Base-by-base conservation (phyloP, 2,329 filamentous ascomycete genomes). In the Furcasterigmium sp. region DNA sequence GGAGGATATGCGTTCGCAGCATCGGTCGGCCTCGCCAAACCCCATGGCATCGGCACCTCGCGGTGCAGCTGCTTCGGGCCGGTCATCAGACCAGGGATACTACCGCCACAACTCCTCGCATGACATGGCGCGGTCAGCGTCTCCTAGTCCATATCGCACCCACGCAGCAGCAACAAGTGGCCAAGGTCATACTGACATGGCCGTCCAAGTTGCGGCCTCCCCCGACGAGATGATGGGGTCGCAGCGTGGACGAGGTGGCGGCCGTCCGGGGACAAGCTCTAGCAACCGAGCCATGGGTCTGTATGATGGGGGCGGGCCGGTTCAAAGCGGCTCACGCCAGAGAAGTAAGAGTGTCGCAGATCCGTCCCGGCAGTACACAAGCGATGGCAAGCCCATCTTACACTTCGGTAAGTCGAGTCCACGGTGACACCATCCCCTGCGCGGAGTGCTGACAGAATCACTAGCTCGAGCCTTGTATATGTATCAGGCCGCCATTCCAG, bases 401-500 rank as follows among this genome's bases (percentile, higher is more conserved):
- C 89, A 96, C 67, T 96, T 91, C 68, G 89, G 93, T 97, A 77
- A 83, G 90, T 78, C 42, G 29, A n/a, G n/a, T n/a, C n/a, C n/a
- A n/a, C 32, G 11, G 15, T 40, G 17, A 11, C 17, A 34, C 15
- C n/a, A 41, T 42, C 39, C 39, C 45, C 14, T 36, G 23, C 46
- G 3, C 15, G 29, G 20, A 19, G 30, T 19, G 39, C 56, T 60
- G 53, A 60, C 51, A 39, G 41, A 17, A 42, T 30, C 26, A 44
- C 5, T 37, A 97, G 93, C 93, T 43, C 87, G 91, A 34, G 91
- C 93, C 20, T 76, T 96, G 71, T 98, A 97, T 65, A 82, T 88
- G 70, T 98, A 98, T 63, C 82, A 86, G 58, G 90, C 93, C 3
- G 91, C 90, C 18, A 98, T 98, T 46, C 89, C 91, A 0, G 93